Conservation (phyloP, 116 monocot species). For the Trichopus zeylanicus region DNA sequence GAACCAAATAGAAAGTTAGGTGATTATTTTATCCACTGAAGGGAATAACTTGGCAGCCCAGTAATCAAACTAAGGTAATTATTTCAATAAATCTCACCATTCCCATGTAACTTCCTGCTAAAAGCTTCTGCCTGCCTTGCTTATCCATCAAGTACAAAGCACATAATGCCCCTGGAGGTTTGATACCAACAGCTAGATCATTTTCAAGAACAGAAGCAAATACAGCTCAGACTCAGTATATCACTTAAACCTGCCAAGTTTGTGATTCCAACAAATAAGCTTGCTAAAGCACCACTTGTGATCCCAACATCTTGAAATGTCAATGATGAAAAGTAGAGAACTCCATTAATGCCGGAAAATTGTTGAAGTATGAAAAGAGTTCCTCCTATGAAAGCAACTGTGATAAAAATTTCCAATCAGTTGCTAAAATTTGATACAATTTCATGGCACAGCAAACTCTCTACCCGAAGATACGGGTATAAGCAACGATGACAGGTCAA, state of each 20-base stretch:
- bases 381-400: slow-evolving; percentile 92
- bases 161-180: slow-evolving; percentile 43
- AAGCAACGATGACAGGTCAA: too few species aligned
- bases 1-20: not conserved
- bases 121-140: slow-evolving; percentile 68
- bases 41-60: not conserved
- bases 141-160: slow-evolving; percentile 82
- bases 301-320: slow-evolving; percentile 87
- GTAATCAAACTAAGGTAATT: not conserved
- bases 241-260: slow-evolving; percentile 59
- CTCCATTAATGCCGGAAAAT: slow-evolving; percentile 93
- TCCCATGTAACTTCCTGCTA: slow-evolving; percentile 83
- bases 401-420: slow-evolving; percentile 6
- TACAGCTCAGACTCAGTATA: not conserved
- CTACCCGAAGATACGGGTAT: too few species aligned
- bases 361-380: slow-evolving; percentile 89
- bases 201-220: not conserved
- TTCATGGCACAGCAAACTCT: too few species aligned
- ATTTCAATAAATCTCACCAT: slow-evolving; percentile 89
- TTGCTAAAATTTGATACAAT: not conserved
- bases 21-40: not conserved
- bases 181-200: not conserved
- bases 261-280: slow-evolving; percentile 81
- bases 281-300: slow-evolving; percentile 61
- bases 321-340: slow-evolving; percentile 89